phyloP scores from a whole-genome alignment of 2,329 filamentous ascomycete genomes.

The Verticillium alfalfae region DNA sequence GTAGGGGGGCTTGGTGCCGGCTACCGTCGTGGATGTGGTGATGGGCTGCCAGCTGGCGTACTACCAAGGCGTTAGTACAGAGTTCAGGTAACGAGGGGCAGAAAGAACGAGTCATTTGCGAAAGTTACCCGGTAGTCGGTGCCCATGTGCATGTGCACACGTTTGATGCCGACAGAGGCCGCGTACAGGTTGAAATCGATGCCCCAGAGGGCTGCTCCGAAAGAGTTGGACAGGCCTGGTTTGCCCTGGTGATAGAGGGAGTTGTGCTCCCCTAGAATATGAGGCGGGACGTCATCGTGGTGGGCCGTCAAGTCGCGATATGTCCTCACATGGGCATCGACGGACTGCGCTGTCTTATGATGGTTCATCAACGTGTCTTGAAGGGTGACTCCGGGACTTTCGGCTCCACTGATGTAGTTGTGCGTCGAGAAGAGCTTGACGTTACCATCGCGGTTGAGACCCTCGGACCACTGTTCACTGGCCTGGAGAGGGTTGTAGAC shows the following conservation, averaged over 20 bases:
- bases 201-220: conserved; percentile 61
- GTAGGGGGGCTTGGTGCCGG: conserved; percentile 58
- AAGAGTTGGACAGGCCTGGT: conserved; percentile 57
- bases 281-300: conserved; percentile 42
- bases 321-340: conserved; percentile 42
- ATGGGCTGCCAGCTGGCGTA: conserved; percentile 59
- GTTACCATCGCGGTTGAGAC: conserved; percentile 40
- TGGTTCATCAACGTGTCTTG: conserved; percentile 61
- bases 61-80: conserved; percentile 10
- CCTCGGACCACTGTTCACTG: conserved; percentile 44
- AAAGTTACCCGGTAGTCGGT: conserved; percentile 49
- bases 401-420: conserved; percentile 60
- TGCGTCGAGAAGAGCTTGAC: conserved; percentile 52
- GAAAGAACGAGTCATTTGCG: background rate
- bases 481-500: conserved; percentile 44
- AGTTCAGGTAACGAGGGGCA: background rate
- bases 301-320: conserved; percentile 33
- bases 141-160: conserved; percentile 60
- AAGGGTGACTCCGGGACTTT: conserved; percentile 54
- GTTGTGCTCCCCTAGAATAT: conserved; percentile 57
- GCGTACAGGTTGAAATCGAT: conserved; percentile 57
- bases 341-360: conserved; percentile 40
- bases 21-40: conserved; percentile 37
- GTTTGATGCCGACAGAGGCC: conserved; percentile 48
- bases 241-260: conserved; percentile 57